Base-by-base conservation (phyloP, 768 basidiomycete species). In the Podaxis sp. region DNA sequence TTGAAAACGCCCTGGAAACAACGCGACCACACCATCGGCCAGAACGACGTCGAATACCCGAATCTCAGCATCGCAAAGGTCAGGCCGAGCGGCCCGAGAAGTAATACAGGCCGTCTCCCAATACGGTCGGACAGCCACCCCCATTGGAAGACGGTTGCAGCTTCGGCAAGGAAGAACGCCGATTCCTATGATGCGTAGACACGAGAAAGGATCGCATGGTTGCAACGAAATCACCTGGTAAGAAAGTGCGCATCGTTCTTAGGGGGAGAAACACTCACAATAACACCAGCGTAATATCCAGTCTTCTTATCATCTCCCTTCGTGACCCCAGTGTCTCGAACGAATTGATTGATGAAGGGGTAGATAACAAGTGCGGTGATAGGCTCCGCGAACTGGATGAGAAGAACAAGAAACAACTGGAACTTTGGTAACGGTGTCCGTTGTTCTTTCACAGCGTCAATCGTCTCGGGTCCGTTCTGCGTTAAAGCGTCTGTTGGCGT, bases 261-360 rank as follows among this genome's bases (percentile, higher is more conserved):
- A 11, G 23, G 25, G 10, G 4, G 50, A 28, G 7, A 3, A 50
- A 6, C 1, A 67, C 73, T 62, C 53, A 80, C 81, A 32, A 82
- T 76, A 36, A 82, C 57, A 5, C 80, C 80, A 50, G 79, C 80
- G 68, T 78, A 82, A 65, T 81, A 82, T 0, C 80, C 79, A 3
- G 74, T 79, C 56, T 72, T 77, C 2, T 66, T 70, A 61, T 80
- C 80, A 57, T 81, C 77, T 4, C 79, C 78, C 4, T 70, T 65
- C 7, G 76, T 80, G 6, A 81, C 70, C 0, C 77, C 78, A 7
- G 76, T 77, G n/a, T 77, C 73, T 47, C 76, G 70, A 46, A 82
- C 73, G 37, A 80, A 73, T 55, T 81, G 74, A 51, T 75, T 76
- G 37, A 79, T 71, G 63, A 82, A 81, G 2, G 79, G 80, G 59